Conservation (phyloP, 345 rosid genomes). For the Cardamine occulta region DNA sequence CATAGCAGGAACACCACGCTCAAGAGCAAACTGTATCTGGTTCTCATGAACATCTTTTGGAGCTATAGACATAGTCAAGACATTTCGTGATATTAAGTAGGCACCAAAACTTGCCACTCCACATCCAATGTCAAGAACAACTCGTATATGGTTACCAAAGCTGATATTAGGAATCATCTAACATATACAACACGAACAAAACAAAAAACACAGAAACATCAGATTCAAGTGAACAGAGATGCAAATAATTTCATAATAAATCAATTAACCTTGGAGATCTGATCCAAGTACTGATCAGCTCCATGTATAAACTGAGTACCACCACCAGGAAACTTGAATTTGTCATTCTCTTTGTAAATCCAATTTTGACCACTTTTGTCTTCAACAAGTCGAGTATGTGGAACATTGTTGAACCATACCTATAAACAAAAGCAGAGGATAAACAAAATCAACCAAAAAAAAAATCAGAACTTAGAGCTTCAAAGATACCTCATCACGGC, state of each 20-base stretch:
- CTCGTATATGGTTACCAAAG: slow-evolving; percentile 76
- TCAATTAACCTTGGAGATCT: slow-evolving; percentile 67
- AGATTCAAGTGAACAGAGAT: slow-evolving; percentile 14
- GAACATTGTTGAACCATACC: slow-evolving; percentile 94
- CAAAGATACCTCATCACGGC: slow-evolving; percentile 84
- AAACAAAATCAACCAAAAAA: slow-evolving; percentile 6
- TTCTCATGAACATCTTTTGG: slow-evolving; percentile 99
- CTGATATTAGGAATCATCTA: slow-evolving; percentile 85
- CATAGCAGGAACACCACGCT: slow-evolving; percentile 99
- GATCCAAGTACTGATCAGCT: slow-evolving; percentile 86
- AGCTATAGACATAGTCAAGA: slow-evolving; percentile 83
- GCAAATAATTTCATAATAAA: background rate
- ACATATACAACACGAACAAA: slow-evolving; percentile 28
- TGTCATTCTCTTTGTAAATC: slow-evolving; percentile 72
- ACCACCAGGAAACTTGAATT: slow-evolving; percentile 96
- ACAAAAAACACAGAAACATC: slow-evolving; percentile 24
- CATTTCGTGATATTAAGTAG: slow-evolving; percentile 77
- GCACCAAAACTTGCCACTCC: slow-evolving; percentile 99
- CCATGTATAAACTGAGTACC: slow-evolving; percentile 99
- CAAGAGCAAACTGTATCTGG: slow-evolving; percentile 99
- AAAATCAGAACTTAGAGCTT: slow-evolving; percentile 10
- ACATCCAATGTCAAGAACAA: slow-evolving; percentile 89
- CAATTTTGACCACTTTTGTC: slow-evolving; percentile 99
- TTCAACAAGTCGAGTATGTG: slow-evolving; percentile 81
- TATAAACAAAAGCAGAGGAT: slow-evolving; percentile 33